Conservation (phyloP, 2,329 filamentous ascomycete genomes). For the Fusarium phyllophilum region DNA sequence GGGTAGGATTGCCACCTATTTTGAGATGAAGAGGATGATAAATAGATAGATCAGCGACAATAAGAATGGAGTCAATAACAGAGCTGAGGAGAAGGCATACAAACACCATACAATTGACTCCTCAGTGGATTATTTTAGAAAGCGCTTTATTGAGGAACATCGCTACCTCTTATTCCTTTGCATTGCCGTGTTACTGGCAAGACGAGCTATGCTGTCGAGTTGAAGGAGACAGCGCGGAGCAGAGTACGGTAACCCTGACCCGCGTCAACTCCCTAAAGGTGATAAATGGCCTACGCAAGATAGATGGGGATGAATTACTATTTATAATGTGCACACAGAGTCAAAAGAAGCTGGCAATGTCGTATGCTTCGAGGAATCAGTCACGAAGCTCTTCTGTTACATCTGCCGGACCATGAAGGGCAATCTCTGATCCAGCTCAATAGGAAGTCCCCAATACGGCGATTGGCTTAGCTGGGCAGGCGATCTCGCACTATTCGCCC, state of each 20-base stretch:
- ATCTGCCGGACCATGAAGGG: accelerated
- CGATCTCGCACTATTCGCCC: accelerated
- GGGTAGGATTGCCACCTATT: neutral
- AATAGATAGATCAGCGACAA: accelerated
- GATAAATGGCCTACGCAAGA: accelerated
- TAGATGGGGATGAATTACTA: no score
- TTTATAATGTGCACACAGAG: no score
- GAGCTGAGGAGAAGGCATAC: no score
- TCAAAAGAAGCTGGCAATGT: neutral
- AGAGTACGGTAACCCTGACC: neutral
- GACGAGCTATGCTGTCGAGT: no score
- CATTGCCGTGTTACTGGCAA: neutral
- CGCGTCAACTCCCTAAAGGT: neutral
- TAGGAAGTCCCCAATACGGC: accelerated
- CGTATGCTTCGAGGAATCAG: accelerated
- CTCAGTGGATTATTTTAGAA: accelerated
- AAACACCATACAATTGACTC: accelerated
- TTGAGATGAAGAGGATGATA: neutral
- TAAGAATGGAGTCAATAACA: no score
- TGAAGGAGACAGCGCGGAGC: accelerated
- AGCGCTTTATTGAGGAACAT: accelerated
- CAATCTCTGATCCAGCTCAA: accelerated
- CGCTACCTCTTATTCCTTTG: accelerated
- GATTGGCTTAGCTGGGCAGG: neutral
- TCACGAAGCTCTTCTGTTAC: accelerated